Evolutionary conservation across 495 filamentous ascomycete genomes (phyloP), one percentile per base, ranked within the genome.

Genomic region (Aspergillus funiculosus): DNA sequence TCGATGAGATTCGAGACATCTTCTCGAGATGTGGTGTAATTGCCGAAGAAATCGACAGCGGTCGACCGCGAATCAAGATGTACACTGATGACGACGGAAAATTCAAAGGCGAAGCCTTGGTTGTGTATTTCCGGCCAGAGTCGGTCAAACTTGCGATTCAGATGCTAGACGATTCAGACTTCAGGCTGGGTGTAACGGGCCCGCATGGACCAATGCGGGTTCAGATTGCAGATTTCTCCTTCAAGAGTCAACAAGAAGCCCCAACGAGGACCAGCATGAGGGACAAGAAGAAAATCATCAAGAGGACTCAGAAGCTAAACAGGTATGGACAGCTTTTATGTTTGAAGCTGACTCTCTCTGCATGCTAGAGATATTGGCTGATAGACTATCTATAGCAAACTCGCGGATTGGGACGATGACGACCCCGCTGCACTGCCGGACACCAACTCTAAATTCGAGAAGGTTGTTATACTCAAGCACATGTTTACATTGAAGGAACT

Each of bases 1-100:
- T 82, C 15, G 81, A 89, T 6, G 94, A 99, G 62, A 79, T 98
- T 17, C 73, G 79, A 45, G 74, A 86, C 9, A 74, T 85, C 19
- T 99, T 99, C 72, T 87, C 83, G 37, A 79, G 81, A 50, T 95
- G 79, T 62, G 94, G 94, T 36, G 83, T 98, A 52, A 94, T 98
- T 51, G 89, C 91, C 34, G 87, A 95, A 66, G 86, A 91, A 62
- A 89, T 92, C 51, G 92, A 97, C 56, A 83, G 75, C 50, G 84
- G 86, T 39, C 75, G 79, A 26, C 86, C 85, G 10, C 85, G 94
- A 32, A 87, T 99, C 67, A 96, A 95, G 68, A 80, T 99, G 62
- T 97, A 99, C 66, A 80, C 69, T 5, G 82, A 95, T 60, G 83
- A 87, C 6, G 61, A 81, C 1, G 92, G 88, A 0, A 79, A 77